Conservation (phyloP, 2,329 filamentous ascomycete genomes). For the Hymenoscyphus repandus region DNA sequence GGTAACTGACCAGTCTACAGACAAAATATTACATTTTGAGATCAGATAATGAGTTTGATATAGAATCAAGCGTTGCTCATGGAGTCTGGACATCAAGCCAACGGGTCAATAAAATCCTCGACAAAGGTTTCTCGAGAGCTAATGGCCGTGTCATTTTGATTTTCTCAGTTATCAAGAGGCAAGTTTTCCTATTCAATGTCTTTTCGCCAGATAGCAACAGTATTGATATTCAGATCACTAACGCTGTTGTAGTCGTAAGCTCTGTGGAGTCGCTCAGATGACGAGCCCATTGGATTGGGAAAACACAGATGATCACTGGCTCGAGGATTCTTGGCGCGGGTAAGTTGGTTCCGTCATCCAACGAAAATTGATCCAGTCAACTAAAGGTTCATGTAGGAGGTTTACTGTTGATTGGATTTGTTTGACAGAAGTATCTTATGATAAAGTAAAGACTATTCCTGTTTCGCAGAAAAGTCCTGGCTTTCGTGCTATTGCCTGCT, state of each 20-base stretch:
- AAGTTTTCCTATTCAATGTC: neutral
- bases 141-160: neutral
- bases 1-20: neutral
- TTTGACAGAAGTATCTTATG: neutral
- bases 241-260: neutral
- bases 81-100: neutral
- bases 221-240: too few species aligned
- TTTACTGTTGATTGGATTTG: neutral
- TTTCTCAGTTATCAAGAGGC: neutral
- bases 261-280: neutral
- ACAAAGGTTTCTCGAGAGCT: neutral
- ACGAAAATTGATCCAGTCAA: neutral
- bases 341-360: neutral
- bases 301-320: neutral
- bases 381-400: neutral
- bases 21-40: neutral
- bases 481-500: neutral
- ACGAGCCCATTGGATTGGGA: neutral
- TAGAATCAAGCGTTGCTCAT: neutral
- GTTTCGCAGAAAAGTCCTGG: neutral
- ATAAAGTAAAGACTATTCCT: neutral
- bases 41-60: neutral
- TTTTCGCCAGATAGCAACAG: too few species aligned
- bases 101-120: neutral
- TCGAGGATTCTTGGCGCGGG: neutral